Evolutionary conservation across 2,329 filamentous ascomycete genomes (phyloP), one percentile per base, ranked within the genome.

Genomic region (Sporothrix pseudoabietina): DNA sequence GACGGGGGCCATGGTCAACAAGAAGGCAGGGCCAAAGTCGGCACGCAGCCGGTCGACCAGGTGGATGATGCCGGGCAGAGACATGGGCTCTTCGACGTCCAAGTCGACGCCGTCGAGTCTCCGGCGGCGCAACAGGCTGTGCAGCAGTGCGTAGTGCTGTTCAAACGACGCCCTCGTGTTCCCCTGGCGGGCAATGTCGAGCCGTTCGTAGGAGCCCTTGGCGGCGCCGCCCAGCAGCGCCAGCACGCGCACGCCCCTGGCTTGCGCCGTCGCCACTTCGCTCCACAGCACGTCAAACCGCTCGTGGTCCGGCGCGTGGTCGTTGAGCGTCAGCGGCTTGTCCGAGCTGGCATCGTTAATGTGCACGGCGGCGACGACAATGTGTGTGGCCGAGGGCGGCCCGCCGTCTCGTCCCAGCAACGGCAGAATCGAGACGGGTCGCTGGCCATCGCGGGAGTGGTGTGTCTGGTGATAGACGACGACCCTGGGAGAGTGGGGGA

Each of bases 211-310:
- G 26, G 87, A 89, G 12, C 93, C 93, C 78, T 88, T 88, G 0
- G 92, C 92, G 2, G 92, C 92, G 16, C 93, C 93, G 44, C 93
- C 93, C 0, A 96, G 84, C 91, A 96, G 94, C 66, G 89, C 92
- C 75, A 95, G 84, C n/a, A 95, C 88, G 78, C 90, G 91, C 77
- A 95, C 85, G 30, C 92, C 92, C 52, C 84, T 85, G 1, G 87
- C 88, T 80, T 94, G 91, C n/a, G 94, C 82, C 77, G 88, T 84
- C 39, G 86, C 86, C 19, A 92, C 86, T 79, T 95, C 92, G 8
- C 86, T 86, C 92, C 92, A 95, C 61, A 94, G 84, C 9, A 87
- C 86, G 22, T 84, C 80, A 79, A 89, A 93, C 74, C 89, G 87
- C 35, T 86, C 82, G 77, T 91, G 84, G 16, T 87, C 84, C 1